A percentile compares a stretch with the other conserved stretches of the same genome.
Evolutionary conservation across 2,329 filamentous ascomycete species (phyloP).

Genomic region (Aspergillus oerlinghausenensis): DNA sequence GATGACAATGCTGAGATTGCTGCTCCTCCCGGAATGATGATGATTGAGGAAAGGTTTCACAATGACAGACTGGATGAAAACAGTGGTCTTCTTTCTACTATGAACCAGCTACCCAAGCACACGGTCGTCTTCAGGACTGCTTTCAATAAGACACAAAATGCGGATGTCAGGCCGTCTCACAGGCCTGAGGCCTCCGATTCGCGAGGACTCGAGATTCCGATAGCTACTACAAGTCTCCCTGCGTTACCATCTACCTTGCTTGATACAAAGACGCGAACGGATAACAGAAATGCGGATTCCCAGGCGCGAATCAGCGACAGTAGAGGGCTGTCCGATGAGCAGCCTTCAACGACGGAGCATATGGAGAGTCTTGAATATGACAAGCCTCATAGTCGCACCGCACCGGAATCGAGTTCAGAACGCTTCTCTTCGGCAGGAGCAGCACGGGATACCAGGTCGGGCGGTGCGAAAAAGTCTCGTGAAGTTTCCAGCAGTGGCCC

Average conservation of each 20-base stretch:
- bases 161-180: conserved; percentile 28
- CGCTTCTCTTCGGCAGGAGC: neutral
- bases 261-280: neutral
- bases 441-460: neutral
- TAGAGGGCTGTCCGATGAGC: neutral
- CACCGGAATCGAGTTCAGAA: neutral
- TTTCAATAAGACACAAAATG: conserved; percentile 37
- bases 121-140: conserved; percentile 44
- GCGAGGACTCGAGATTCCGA: neutral
- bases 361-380: neutral
- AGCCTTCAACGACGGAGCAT: neutral
- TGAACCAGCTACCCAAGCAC: conserved; percentile 35
- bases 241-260: neutral
- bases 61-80: conserved; percentile 40
- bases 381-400: neutral
- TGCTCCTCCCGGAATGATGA: conserved; percentile 43
- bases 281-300: neutral
- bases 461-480: conserved; percentile 1
- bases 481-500: conserved; percentile 10
- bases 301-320: neutral
- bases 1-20: conserved; percentile 39
- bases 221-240: neutral
- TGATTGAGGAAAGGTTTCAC: conserved; percentile 45
- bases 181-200: conserved; percentile 1
- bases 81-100: conserved; percentile 36